Conservation (phyloP, 371 early-diverging fungal genomes). For the Gilbertella persicaria region DNA sequence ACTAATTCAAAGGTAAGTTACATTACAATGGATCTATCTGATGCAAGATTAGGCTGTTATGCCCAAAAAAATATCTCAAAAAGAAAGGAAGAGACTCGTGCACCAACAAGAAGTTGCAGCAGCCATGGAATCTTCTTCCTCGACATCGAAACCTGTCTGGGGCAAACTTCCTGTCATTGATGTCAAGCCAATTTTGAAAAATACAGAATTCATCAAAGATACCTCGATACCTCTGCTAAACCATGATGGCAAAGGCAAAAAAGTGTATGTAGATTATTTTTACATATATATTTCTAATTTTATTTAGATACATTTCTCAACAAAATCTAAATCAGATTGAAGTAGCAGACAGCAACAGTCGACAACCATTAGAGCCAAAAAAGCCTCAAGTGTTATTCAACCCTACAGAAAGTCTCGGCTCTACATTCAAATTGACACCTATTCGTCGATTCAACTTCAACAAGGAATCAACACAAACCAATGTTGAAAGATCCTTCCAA, state of each 20-base stretch:
- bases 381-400: slow-evolving; percentile 17
- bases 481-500: slow-evolving; percentile 32
- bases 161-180: slow-evolving; percentile 27
- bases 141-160: slow-evolving; percentile 40
- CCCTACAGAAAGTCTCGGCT: slow-evolving; percentile 26
- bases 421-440: slow-evolving; percentile 28
- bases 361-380: not conserved
- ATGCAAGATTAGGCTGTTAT: slow-evolving; percentile 8
- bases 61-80: slow-evolving; percentile 49
- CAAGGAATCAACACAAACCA: not conserved
- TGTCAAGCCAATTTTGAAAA: slow-evolving; percentile 7
- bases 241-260: slow-evolving; percentile 33
- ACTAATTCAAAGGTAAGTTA: slow-evolving; percentile 21
- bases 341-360: not conserved
- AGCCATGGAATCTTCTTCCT: slow-evolving; percentile 9
- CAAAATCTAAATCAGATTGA: slow-evolving; percentile 15
- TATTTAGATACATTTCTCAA: slow-evolving; percentile 27
- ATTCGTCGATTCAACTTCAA: slow-evolving; percentile 18
- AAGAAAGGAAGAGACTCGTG: slow-evolving; percentile 39
- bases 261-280: slow-evolving; percentile 29
- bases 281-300: not conserved
- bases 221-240: not conserved
- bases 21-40: not conserved
- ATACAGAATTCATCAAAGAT: not conserved
- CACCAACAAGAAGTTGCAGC: slow-evolving; percentile 33